Evolutionary conservation across 2,329 filamentous ascomycete species (phyloP).

Genomic region (Beauveria sp.): DNA sequence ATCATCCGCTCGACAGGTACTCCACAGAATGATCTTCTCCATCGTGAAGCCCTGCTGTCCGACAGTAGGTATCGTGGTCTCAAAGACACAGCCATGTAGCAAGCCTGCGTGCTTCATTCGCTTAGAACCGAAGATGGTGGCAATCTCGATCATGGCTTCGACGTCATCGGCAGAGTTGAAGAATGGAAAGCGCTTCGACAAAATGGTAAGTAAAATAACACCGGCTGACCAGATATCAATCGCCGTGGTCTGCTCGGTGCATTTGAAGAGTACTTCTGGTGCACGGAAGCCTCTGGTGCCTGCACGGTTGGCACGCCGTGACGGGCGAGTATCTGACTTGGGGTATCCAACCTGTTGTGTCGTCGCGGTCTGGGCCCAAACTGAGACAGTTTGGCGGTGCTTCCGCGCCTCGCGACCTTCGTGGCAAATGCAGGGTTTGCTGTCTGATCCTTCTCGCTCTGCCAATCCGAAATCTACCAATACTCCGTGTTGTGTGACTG

Average conservation of each 20-base stretch:
- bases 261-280: constrained; percentile 94
- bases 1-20: constrained; percentile 65
- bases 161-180: constrained; percentile 99
- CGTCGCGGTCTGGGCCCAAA: constrained; percentile 43
- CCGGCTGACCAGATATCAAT: constrained; percentile 97
- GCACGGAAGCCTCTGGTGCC: constrained; percentile 94
- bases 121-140: constrained; percentile 81
- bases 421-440: constrained; percentile 75
- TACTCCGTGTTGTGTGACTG: constrained; percentile 70
- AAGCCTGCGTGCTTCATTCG: constrained; percentile 78
- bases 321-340: constrained; percentile 81
- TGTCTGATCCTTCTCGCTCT: constrained; percentile 71
- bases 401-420: constrained; percentile 56
- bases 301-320: constrained; percentile 84
- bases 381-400: constrained; percentile 48
- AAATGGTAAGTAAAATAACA: constrained; percentile 92
- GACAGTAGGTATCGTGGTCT: constrained; percentile 88
- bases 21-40: constrained; percentile 94
- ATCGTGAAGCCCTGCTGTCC: constrained; percentile 77
- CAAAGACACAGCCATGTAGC: constrained; percentile 84
- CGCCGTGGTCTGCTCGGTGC: constrained; percentile 85
- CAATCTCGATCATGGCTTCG: constrained; percentile 94
- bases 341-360: constrained; percentile 64
- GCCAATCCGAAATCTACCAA: constrained; percentile 99
- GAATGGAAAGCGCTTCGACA: constrained; percentile 90